phyloP scores from a whole-genome alignment of 2,329 filamentous ascomycete species.

The Hypoxylon sp. region DNA sequence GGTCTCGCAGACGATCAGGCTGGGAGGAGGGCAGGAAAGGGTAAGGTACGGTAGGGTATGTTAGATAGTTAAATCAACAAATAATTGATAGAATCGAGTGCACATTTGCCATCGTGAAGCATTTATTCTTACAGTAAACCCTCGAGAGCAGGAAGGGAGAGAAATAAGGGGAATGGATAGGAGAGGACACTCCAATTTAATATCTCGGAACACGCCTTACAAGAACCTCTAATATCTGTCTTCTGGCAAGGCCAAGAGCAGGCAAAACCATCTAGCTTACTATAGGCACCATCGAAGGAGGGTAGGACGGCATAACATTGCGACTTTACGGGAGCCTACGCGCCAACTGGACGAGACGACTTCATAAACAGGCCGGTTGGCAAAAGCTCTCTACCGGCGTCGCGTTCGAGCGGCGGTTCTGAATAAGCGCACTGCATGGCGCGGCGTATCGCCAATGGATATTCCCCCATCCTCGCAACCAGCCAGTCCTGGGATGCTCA shows the following conservation, averaged over 20 bases:
- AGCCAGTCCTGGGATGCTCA: background rate
- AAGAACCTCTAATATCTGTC: no score
- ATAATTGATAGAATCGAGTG: slow-evolving; percentile 11
- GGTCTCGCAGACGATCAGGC: slow-evolving; percentile 2
- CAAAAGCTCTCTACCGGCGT: slow-evolving; percentile 8
- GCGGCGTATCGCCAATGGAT: slow-evolving; percentile 4
- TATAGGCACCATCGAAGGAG: no score
- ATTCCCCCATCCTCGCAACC: background rate
- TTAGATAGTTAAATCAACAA: slow-evolving; percentile 12
- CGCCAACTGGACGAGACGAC: background rate
- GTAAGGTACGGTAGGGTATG: background rate
- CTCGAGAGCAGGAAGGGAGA: background rate
- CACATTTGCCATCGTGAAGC: background rate
- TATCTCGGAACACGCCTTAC: no score
- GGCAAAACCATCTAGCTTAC: no score
- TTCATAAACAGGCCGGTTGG: background rate
- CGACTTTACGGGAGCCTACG: background rate
- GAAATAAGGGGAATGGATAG: no score
- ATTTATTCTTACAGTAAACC: no score
- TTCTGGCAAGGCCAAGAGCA: no score
- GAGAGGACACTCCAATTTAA: no score
- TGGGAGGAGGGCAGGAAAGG: background rate
- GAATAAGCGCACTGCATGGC: slow-evolving; percentile 31
- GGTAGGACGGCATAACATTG: no score
- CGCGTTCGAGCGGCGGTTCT: slow-evolving; percentile 13